phyloP scores from a whole-genome alignment of 2,329 filamentous ascomycete species.

The Phyllosticta capitalensis region DNA sequence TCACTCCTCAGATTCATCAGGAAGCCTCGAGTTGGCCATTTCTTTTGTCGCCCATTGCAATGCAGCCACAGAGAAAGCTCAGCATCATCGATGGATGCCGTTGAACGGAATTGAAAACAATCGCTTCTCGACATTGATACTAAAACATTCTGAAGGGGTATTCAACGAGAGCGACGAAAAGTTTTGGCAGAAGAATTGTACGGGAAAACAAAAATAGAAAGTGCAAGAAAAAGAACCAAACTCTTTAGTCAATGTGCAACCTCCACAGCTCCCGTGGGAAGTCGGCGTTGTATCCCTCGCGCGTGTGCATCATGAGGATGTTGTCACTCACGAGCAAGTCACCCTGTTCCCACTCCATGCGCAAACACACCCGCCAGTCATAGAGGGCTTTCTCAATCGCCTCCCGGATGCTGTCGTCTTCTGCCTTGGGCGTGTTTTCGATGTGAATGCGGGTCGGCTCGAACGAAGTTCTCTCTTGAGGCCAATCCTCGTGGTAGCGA shows the following conservation, averaged over 20 bases:
- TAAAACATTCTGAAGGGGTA: not conserved
- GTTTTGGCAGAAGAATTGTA: not conserved
- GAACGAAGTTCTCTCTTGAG: conserved; percentile 42
- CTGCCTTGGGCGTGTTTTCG: not conserved
- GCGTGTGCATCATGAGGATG: conserved; percentile 40
- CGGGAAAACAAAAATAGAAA: not conserved
- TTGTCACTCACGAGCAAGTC: conserved; percentile 48
- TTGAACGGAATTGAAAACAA: no score
- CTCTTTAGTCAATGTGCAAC: conserved; percentile 8
- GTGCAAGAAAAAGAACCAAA: not conserved
- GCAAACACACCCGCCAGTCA: conserved; percentile 42
- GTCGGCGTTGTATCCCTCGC: conserved; percentile 2
- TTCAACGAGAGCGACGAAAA: not conserved
- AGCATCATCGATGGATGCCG: no score
- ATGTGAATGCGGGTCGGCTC: conserved; percentile 26
- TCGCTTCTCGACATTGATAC: not conserved
- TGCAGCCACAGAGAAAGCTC: no score
- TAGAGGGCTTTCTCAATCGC: conserved; percentile 37
- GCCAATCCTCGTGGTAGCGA: conserved; percentile 48
- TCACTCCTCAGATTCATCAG: no score
- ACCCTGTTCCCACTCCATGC: conserved; percentile 46
- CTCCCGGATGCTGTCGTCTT: not conserved
- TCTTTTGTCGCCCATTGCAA: no score
- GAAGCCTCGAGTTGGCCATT: no score
- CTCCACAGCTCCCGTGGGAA: conserved; percentile 10